Conservation (phyloP, 495 filamentous ascomycete species). For the Extremus antarcticus region DNA sequence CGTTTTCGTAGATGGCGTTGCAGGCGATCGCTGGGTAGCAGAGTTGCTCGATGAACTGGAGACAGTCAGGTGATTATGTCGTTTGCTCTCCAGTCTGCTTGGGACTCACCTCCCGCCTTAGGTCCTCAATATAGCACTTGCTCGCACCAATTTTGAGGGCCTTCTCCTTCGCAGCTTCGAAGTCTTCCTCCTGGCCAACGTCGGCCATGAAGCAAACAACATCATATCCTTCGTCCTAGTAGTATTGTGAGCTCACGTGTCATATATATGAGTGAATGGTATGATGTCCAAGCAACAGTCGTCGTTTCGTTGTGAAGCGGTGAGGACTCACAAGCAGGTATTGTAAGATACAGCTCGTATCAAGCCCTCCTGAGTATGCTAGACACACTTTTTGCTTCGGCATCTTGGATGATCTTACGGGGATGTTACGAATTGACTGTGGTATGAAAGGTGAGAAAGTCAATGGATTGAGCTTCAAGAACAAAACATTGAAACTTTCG, state of each 20-base stretch:
- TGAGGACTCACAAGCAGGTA: constrained; percentile 18
- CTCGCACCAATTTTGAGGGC: constrained; percentile 59
- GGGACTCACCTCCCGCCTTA: constrained; percentile 69
- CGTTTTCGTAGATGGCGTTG: constrained; percentile 79
- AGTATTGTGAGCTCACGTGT: neutral
- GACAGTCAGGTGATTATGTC: neutral
- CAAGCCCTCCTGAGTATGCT: constrained; percentile 42
- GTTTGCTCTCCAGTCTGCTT: constrained; percentile 58
- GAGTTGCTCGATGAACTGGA: constrained; percentile 49
- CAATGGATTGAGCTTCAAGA: too few species aligned
- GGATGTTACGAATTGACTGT: neutral
- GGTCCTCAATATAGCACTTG: constrained; percentile 52
- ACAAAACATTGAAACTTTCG: too few species aligned
- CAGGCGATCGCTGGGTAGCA: constrained; percentile 81
- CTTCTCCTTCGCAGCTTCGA: constrained; percentile 54
- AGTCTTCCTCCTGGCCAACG: constrained; percentile 43
- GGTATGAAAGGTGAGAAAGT: neutral
- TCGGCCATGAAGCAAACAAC: constrained; percentile 50
- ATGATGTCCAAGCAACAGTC: neutral
- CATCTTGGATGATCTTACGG: constrained; percentile 8
- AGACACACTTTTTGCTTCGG: constrained; percentile 22
- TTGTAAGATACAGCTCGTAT: constrained; percentile 51
- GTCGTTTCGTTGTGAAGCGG: neutral
- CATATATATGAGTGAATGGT: too few species aligned
- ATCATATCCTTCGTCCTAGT: constrained; percentile 51